These are phyloP conservation scores for Yueomyces sp. DNA, from an alignment of 805 yeast species.

Conservation along the genomic window DNA sequence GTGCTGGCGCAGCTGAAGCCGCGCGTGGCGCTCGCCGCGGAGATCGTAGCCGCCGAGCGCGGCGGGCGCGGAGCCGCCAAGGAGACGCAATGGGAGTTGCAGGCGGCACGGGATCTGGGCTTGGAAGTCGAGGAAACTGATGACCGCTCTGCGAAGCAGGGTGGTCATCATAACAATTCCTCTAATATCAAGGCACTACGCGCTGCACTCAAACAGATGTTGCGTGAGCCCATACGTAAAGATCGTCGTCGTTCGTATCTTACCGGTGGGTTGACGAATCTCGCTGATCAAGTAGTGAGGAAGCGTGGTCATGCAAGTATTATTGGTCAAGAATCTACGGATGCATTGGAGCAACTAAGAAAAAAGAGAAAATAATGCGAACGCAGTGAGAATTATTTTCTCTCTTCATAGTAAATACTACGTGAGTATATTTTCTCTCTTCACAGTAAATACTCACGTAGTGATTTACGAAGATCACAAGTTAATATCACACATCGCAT, in stretches of 20 bases:
- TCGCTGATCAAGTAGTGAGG: slow-evolving; percentile 63
- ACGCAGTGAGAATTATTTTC: neutral
- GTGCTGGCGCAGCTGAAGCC: slow-evolving; percentile 57
- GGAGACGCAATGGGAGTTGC: slow-evolving; percentile 69
- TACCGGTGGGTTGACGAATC: slow-evolving; percentile 64
- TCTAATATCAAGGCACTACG: slow-evolving; percentile 31
- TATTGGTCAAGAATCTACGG: slow-evolving; percentile 53
- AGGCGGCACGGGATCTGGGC: slow-evolving; percentile 91
- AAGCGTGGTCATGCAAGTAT: slow-evolving; percentile 55
- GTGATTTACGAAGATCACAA: too few relatives aligned
- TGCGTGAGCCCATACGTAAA: slow-evolving; percentile 44
- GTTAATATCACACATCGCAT: too few relatives aligned
- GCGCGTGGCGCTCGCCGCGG: slow-evolving; percentile 54
- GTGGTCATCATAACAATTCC: too few relatives aligned
- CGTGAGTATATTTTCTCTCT: neutral
- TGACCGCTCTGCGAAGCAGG: neutral
- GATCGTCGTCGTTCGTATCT: slow-evolving; percentile 57
- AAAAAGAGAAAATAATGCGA: slow-evolving; percentile 11
- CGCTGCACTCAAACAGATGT: slow-evolving; percentile 38
- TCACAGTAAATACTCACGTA: too few relatives aligned
- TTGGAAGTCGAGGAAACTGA: slow-evolving; percentile 40
- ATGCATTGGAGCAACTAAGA: slow-evolving; percentile 54
- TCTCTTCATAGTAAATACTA: too few relatives aligned
- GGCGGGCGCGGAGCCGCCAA: slow-evolving; percentile 46
- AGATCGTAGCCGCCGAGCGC: slow-evolving; percentile 60